Evolutionary conservation across 1,139 yeast genomes (phyloP), one percentile per base, ranked within the genome.

Genomic region (Magnusiomyces fungicola): DNA sequence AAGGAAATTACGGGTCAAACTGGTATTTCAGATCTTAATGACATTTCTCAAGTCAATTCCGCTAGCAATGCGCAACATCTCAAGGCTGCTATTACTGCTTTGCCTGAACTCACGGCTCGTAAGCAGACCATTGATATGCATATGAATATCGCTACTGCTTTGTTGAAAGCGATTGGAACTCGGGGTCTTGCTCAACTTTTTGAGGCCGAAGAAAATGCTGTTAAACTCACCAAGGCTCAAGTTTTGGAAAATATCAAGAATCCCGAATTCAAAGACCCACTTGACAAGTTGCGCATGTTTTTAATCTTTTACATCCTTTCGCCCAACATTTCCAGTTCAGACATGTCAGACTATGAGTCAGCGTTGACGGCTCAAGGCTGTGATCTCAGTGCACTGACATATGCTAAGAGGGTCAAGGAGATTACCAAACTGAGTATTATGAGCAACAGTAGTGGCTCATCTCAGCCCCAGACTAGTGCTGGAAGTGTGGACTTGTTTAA

Each of bases 101-200:
- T 92, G 52, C 98, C 98, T 1, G 95, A 88, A 65, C 73, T 92
- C 55, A 88, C 97, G 0, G 88, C 90, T 9, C 78, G 95, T 58
- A 92, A 92, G 65, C 76, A 81, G 48, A 81, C 90, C 22, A 81
- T 92, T 59, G 99, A 92, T 67, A 86, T 87, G 83, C 99, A 92
- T 69, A 92, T 92, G 96, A 90, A 89, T 61, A 90, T 92, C 42
- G 80, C 95, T 56, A 88, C 96, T 5, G 79, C 92, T 9, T 71
- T 92, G 51, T 75, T 94, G 53, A 81, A 83, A 61, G 90, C 89
- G 57, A 75, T 92, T 53, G 95, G 92, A 59, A 82, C 84, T 16
- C 85, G 92, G 56, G 83, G 83, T 22, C 74, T 92, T 58, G 98
- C 94, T 60, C 81, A 89, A 54, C 85, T 89, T 60, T 92, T 90